Conservation (phyloP, 148 eudicot genomes). For the Silene conica region DNA sequence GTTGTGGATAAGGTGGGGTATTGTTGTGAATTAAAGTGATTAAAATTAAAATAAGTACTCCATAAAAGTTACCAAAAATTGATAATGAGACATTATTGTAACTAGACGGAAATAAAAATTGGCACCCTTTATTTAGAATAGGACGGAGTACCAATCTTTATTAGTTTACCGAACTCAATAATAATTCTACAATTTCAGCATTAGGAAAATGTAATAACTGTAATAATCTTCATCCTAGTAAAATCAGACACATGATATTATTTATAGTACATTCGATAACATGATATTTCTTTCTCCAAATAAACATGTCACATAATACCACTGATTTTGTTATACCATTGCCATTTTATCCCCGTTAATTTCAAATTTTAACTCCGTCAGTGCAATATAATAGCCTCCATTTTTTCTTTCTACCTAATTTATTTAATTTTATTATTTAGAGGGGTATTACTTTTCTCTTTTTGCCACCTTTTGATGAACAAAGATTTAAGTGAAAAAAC, state of each 20-base stretch:
- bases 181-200: background rate
- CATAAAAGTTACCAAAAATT: too few species aligned
- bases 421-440: background rate
- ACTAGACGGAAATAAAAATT: too few species aligned
- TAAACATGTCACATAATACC: background rate
- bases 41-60: too few species aligned
- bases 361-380: too few species aligned
- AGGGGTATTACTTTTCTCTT: constrained; percentile 28
- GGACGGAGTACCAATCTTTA: too few species aligned
- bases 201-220: background rate
- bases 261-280: background rate
- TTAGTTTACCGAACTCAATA: too few species aligned
- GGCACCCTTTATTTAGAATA: too few species aligned
- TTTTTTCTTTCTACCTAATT: background rate
- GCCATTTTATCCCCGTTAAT: too few species aligned
- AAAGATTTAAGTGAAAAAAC: constrained; percentile 39
- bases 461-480: constrained; percentile 39
- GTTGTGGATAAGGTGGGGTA: too few species aligned
- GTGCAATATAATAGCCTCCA: background rate
- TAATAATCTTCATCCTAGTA: background rate
- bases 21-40: too few species aligned
- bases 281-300: background rate
- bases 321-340: too few species aligned
- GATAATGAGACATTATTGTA: too few species aligned
- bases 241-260: background rate